Conservation (phyloP, 768 basidiomycete genomes). For the Suillus fuscotomentosus region DNA sequence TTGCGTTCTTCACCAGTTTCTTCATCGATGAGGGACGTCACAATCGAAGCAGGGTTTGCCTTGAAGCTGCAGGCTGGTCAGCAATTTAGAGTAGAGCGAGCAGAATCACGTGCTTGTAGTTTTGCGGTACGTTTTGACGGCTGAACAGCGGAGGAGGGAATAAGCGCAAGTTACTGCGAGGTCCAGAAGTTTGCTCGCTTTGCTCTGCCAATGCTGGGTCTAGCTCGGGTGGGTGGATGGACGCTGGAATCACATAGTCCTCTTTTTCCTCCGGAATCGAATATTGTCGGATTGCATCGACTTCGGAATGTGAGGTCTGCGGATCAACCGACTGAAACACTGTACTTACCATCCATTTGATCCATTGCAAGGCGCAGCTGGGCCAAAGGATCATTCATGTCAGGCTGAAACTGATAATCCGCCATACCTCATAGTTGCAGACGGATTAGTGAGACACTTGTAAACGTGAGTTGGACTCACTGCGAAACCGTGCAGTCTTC, state of each 20-base stretch:
- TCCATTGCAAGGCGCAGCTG: constrained; percentile 73
- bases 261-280: constrained; percentile 65
- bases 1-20: constrained; percentile 80
- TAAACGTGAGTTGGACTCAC: constrained; percentile 44
- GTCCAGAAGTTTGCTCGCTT: constrained; percentile 12
- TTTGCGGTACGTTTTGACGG: constrained; percentile 73
- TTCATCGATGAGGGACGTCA: constrained; percentile 64
- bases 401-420: constrained; percentile 87
- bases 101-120: constrained; percentile 61
- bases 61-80: constrained; percentile 55
- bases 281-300: constrained; percentile 72
- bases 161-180: constrained; percentile 63
- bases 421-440: constrained; percentile 67
- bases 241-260: constrained; percentile 47
- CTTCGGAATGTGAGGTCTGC: constrained; percentile 37
- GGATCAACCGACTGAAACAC: neutral
- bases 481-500: constrained; percentile 87
- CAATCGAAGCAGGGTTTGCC: constrained; percentile 71
- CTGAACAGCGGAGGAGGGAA: constrained; percentile 92
- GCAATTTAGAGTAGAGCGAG: neutral
- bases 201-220: constrained; percentile 44
- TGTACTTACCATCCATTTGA: constrained; percentile 73
- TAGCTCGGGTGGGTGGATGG: constrained; percentile 40
- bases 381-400: constrained; percentile 66
- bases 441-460: neutral